These are phyloP conservation scores for Podaxis sp. DNA, from an alignment of 768 basidiomycete species.

Conservation along the genomic window DNA sequence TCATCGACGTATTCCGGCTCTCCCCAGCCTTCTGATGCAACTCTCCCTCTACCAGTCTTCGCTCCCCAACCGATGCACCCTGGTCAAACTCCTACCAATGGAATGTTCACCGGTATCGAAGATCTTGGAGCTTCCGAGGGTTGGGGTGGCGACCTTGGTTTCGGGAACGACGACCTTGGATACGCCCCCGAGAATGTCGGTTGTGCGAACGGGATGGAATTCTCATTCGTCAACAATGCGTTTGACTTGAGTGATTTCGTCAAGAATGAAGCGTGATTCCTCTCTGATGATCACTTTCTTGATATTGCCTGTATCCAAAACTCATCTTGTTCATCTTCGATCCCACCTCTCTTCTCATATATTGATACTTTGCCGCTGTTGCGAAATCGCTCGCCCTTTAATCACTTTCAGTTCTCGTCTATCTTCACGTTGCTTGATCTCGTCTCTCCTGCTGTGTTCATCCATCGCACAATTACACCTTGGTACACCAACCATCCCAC, in stretches of 20 bases:
- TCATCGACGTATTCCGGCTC: conserved; percentile 14
- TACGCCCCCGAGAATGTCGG: background rate
- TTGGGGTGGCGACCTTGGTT: background rate
- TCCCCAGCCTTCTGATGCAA: conserved; percentile 10
- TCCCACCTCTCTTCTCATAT: background rate
- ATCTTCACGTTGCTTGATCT: background rate
- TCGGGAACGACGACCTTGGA: background rate
- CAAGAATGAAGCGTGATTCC: conserved; percentile 11
- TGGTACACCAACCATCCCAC: background rate
- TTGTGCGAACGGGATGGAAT: conserved; percentile 1
- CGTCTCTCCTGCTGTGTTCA: background rate
- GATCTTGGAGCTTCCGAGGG: background rate
- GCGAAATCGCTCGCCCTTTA: background rate
- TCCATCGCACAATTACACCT: background rate
- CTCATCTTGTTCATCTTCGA: background rate
- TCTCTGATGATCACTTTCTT: background rate
- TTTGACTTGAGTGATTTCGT: conserved; percentile 12
- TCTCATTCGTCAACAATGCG: background rate
- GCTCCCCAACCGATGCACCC: conserved; percentile 12
- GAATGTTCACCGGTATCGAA: background rate
- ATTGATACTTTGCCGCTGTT: background rate
- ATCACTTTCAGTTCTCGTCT: no score
- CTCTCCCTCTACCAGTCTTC: conserved; percentile 11
- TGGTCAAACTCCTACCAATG: conserved; percentile 1
- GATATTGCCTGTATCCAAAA: no score